A percentile compares a stretch with the other conserved stretches of the same genome.
phyloP scores from a whole-genome alignment of 805 yeast species.

The Candida krabiensis region DNA sequence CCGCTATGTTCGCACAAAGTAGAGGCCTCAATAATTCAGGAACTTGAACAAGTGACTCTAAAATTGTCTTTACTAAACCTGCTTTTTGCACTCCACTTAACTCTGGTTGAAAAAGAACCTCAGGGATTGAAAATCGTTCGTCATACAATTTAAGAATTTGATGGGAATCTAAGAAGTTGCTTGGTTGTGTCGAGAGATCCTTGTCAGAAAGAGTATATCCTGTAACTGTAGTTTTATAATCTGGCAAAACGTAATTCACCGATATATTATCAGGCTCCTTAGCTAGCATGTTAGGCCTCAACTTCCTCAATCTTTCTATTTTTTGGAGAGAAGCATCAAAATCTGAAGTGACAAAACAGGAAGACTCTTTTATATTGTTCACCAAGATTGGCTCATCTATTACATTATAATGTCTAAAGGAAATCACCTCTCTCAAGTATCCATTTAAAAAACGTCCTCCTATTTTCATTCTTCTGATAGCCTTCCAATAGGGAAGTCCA shows the following conservation, averaged over 20 bases:
- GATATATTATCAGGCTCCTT: slow-evolving; percentile 34
- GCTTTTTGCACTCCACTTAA: slow-evolving; percentile 75
- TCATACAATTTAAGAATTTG: slow-evolving; percentile 73
- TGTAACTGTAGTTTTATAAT: slow-evolving; percentile 72
- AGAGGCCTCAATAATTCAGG: slow-evolving; percentile 78
- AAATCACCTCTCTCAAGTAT: slow-evolving; percentile 75
- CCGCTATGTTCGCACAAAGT: slow-evolving; percentile 72
- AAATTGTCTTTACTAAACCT: slow-evolving; percentile 70
- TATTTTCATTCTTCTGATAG: slow-evolving; percentile 73
- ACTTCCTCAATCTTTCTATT: slow-evolving; percentile 26
- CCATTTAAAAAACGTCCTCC: slow-evolving; percentile 89
- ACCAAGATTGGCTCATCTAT: slow-evolving; percentile 86
- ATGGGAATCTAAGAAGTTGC: slow-evolving; percentile 11
- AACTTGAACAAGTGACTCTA: slow-evolving; percentile 64
- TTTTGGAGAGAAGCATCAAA: slow-evolving; percentile 37
- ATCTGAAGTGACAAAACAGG: slow-evolving; percentile 67
- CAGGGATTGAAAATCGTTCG: slow-evolving; percentile 89
- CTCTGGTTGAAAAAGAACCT: slow-evolving; percentile 81
- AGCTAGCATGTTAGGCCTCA: slow-evolving; percentile 16
- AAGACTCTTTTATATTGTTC: slow-evolving; percentile 78
- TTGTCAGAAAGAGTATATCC: slow-evolving; percentile 50
- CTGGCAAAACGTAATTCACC: slow-evolving; percentile 82
- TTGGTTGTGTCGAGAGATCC: slow-evolving; percentile 8
- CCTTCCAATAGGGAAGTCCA: slow-evolving; percentile 75
- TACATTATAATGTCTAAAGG: slow-evolving; percentile 90